These are phyloP conservation scores for Trypanosoma theileri DNA, from an alignment of 208 protist genomes.

Conservation along the genomic window DNA sequence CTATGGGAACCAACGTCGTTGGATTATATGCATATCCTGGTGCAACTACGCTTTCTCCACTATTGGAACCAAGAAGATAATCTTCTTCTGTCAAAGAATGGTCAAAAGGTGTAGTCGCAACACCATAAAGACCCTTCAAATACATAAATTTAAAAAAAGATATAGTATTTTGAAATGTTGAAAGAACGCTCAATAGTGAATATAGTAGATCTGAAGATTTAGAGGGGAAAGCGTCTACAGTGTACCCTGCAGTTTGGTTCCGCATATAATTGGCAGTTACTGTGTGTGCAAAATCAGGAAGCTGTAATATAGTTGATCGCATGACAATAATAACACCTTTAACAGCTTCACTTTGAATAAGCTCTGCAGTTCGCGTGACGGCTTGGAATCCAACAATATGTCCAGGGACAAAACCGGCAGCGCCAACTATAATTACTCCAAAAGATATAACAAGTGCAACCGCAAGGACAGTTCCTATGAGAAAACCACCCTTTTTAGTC, in stretches of 20 bases:
- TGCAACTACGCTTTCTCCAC: not conserved
- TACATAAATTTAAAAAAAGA: slow-evolving; percentile 29
- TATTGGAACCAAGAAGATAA: slow-evolving; percentile 11
- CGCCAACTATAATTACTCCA: slow-evolving; percentile 34
- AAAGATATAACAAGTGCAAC: slow-evolving; percentile 36
- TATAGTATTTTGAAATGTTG: slow-evolving; percentile 22
- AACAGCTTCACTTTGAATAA: slow-evolving; percentile 36
- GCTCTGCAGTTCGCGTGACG: slow-evolving; percentile 26
- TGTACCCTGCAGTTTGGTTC: slow-evolving; percentile 22
- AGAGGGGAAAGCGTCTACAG: slow-evolving; percentile 13
- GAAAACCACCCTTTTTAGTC: slow-evolving; percentile 1
- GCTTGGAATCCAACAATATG: slow-evolving; percentile 32
- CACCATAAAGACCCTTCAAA: slow-evolving; percentile 6
- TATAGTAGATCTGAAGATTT: slow-evolving; percentile 14
- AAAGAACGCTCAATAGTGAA: slow-evolving; percentile 24
- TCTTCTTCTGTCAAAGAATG: not conserved
- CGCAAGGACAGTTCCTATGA: slow-evolving; percentile 14
- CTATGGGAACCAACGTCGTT: not conserved
- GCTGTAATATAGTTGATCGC: slow-evolving; percentile 51
- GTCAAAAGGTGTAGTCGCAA: slow-evolving; percentile 9
- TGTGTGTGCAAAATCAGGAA: slow-evolving; percentile 68
- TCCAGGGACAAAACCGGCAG: slow-evolving; percentile 33
- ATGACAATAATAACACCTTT: slow-evolving; percentile 54
- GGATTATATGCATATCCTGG: slow-evolving; percentile 10
- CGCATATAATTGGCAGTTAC: slow-evolving; percentile 64